A percentile compares a stretch with the other conserved stretches of the same genome.
Evolutionary conservation across 2,329 filamentous ascomycete species (phyloP).

Genomic region (Rutstroemia sp.): DNA sequence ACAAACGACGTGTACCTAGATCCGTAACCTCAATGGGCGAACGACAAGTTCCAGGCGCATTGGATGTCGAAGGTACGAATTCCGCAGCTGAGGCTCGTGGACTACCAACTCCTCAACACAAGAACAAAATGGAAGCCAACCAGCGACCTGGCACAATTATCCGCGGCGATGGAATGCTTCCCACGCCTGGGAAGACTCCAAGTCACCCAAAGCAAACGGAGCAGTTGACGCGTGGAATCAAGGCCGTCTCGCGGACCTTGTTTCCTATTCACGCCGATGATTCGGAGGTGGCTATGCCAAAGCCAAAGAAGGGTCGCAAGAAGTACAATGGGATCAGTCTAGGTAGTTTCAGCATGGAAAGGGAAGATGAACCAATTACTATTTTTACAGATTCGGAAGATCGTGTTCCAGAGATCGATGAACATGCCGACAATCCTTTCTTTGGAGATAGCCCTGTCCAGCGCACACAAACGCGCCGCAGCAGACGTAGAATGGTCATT

Average conservation of each 20-base stretch:
- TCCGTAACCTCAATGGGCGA: slow-evolving; percentile 36
- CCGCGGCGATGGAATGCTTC: slow-evolving; percentile 49
- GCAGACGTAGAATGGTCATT: slow-evolving; percentile 45
- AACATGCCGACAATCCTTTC: slow-evolving; percentile 66
- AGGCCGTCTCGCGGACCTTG: slow-evolving; percentile 51
- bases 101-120: slow-evolving; percentile 17
- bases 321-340: slow-evolving; percentile 48
- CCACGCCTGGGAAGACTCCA: slow-evolving; percentile 73
- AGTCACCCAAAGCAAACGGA: slow-evolving; percentile 49
- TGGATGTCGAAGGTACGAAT: slow-evolving; percentile 38
- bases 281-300: slow-evolving; percentile 50
- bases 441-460: slow-evolving; percentile 38
- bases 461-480: slow-evolving; percentile 37
- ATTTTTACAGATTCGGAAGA: slow-evolving; percentile 80
- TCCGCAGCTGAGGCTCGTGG: slow-evolving; percentile 33
- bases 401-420: slow-evolving; percentile 60
- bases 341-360: slow-evolving; percentile 51
- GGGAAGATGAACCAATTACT: slow-evolving; percentile 49
- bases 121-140: slow-evolving; percentile 19
- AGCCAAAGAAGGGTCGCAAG: slow-evolving; percentile 50
- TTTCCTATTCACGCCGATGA: slow-evolving; percentile 40
- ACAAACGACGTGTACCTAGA: slow-evolving; percentile 20
- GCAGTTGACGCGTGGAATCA: slow-evolving; percentile 44
- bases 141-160: slow-evolving; percentile 12
- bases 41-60: slow-evolving; percentile 39